Percentiles rank a stretch among this genome's conserved stretches.
These are phyloP conservation scores for Fusarium drepaniforme DNA, from an alignment of 2,329 filamentous ascomycete species.

Conservation along the genomic window DNA sequence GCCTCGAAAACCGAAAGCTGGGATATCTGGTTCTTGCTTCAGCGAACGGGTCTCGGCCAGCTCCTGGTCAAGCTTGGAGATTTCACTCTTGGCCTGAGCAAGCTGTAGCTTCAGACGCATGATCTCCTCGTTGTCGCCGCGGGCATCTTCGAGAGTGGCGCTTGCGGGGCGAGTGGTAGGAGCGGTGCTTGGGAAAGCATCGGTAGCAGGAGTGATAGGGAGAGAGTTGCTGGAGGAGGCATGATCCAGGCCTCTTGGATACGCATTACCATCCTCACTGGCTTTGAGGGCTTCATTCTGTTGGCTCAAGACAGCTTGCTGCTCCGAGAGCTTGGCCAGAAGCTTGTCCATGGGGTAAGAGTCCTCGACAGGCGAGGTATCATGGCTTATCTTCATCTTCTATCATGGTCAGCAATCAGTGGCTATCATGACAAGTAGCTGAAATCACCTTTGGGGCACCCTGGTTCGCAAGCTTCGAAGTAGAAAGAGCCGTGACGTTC, in stretches of 20 bases:
- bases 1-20: conserved; percentile 36
- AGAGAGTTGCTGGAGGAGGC: conserved; percentile 69
- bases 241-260: conserved; percentile 57
- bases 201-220: conserved; percentile 72
- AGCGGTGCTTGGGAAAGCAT: conserved; percentile 62
- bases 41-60: conserved; percentile 73
- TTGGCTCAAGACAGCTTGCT: conserved; percentile 70
- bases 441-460: conserved; percentile 63
- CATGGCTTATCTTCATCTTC: conserved; percentile 63
- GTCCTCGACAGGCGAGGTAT: conserved; percentile 52
- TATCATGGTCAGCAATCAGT: conserved; percentile 47
- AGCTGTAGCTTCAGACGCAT: conserved; percentile 78
- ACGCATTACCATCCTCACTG: conserved; percentile 52
- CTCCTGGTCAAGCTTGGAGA: conserved; percentile 79
- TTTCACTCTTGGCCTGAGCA: conserved; percentile 76
- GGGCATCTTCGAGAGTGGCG: conserved; percentile 58
- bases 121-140: conserved; percentile 67
- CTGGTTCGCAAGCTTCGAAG: conserved; percentile 69
- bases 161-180: conserved; percentile 67
- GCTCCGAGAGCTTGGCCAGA: conserved; percentile 79
- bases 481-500: conserved; percentile 60
- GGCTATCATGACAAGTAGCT: background rate
- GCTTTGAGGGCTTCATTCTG: conserved; percentile 67
- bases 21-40: conserved; percentile 61
- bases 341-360: conserved; percentile 76